A percentile compares a stretch with the other conserved stretches of the same genome.
phyloP scores from a whole-genome alignment of 2,329 filamentous ascomycete species.

The Pyricularia sp. region DNA sequence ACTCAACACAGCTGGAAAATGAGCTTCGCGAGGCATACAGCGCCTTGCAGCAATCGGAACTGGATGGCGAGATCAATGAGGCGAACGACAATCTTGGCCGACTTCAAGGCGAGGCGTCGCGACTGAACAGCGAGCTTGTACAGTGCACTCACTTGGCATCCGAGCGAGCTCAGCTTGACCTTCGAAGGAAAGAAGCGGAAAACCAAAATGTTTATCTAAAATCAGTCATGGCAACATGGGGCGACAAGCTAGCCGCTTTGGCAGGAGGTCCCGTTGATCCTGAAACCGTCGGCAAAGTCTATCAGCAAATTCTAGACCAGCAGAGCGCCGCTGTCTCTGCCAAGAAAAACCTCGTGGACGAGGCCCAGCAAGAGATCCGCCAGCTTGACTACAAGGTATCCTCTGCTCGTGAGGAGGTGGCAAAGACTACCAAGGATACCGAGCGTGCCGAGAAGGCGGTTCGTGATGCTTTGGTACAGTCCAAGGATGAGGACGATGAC shows the following conservation, averaged over 20 bases:
- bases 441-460: constrained; percentile 51
- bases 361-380: constrained; percentile 61
- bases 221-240: constrained; percentile 68
- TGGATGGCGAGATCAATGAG: constrained; percentile 61
- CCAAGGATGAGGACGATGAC: constrained; percentile 15
- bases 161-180: constrained; percentile 76
- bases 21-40: constrained; percentile 52
- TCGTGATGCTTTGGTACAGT: constrained; percentile 29
- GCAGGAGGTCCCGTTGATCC: constrained; percentile 61
- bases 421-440: constrained; percentile 54
- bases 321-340: constrained; percentile 51
- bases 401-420: constrained; percentile 52
- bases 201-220: constrained; percentile 67
- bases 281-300: constrained; percentile 60
- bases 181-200: constrained; percentile 69
- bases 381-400: constrained; percentile 67
- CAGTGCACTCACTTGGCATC: constrained; percentile 73
- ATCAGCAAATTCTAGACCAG: constrained; percentile 51
- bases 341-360: constrained; percentile 62
- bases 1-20: constrained; percentile 58
- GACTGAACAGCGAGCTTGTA: constrained; percentile 69
- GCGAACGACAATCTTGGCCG: constrained; percentile 56
- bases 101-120: constrained; percentile 63
- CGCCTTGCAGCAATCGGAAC: constrained; percentile 54
- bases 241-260: constrained; percentile 55